A percentile compares a stretch with the other conserved stretches of the same genome.
These are phyloP conservation scores for Calonectria montana DNA, from an alignment of 2,329 filamentous ascomycete genomes.

Conservation along the genomic window DNA sequence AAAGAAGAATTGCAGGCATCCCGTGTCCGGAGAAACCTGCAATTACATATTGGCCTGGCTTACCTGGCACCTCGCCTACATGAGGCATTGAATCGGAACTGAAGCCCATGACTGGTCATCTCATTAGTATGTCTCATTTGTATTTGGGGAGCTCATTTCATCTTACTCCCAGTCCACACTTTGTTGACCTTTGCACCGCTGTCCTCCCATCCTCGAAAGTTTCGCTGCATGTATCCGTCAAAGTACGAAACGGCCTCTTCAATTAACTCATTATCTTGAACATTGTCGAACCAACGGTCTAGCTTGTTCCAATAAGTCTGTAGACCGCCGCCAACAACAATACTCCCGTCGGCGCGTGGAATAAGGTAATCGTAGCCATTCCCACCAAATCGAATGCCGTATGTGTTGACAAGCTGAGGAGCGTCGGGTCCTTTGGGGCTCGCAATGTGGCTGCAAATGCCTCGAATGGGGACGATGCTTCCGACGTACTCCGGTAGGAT, in stretches of 20 bases:
- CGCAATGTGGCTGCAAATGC: conserved; percentile 49
- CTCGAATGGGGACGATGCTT: conserved; percentile 72
- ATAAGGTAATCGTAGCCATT: conserved; percentile 52
- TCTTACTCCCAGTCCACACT: conserved; percentile 46
- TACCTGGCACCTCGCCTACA: conserved; percentile 51
- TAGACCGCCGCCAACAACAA: conserved; percentile 45
- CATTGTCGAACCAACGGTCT: conserved; percentile 57
- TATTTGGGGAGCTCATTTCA: neutral
- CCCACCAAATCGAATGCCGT: conserved; percentile 37
- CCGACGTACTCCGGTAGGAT: conserved; percentile 68
- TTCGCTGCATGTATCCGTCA: conserved; percentile 59
- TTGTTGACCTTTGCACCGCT: conserved; percentile 48
- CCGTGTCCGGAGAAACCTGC: conserved; percentile 63
- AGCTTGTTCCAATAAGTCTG: conserved; percentile 46
- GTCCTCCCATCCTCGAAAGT: conserved; percentile 61
- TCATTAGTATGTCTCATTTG: neutral
- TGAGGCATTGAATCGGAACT: conserved; percentile 55
- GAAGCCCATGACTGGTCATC: conserved; percentile 51
- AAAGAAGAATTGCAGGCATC: conserved; percentile 58
- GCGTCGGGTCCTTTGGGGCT: conserved; percentile 31
- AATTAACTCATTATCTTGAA: conserved; percentile 59
- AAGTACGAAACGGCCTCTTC: conserved; percentile 56
- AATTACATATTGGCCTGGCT: conserved; percentile 53
- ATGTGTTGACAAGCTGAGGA: conserved; percentile 39
- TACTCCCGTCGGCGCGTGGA: conserved; percentile 55